Base-by-base conservation (phyloP, 2,329 filamentous ascomycete genomes). In the Podosphaera leucotricha region DNA sequence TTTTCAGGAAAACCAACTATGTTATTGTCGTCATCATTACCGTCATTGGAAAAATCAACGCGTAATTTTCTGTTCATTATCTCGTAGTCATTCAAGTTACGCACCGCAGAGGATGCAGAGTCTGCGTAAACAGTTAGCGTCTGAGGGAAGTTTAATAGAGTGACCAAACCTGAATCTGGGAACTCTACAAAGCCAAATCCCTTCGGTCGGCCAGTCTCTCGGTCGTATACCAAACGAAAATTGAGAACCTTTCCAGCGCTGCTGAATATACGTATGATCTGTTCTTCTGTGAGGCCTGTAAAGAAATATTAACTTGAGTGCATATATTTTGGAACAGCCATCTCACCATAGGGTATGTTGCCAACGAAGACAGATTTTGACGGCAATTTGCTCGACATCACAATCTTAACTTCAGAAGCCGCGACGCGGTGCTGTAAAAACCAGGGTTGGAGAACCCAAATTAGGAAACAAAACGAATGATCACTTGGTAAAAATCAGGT, bases 151-250 rank as follows among this genome's bases (percentile, higher is more conserved):
- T 20, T 19, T 33, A 22, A 13, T 39, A 42, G 30, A 8, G 44
- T 11, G 8, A 16, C 41, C 51, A 36, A 70, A 72, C 92, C 87
- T 47, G 82, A 77, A 57, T 95, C 90, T 45, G 84, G 80, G 58
- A 92, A 98, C 60, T 95, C 87, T 56, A 86, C 82, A 55, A 95
- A 98, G 30, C 90, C 90, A 59, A 93, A 98, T 16, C 90, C 90
- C 61, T 94, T 95, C 0, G 90, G 86, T 46, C 84, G 77, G 37
- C 87, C 86, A 2, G 86, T 94, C 57, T 95, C 87, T 44, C 85
- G 80, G 64, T 95, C 92, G 62, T 93, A 92, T 50, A 95, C 87
- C 41, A 95, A 71, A 43, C 87, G 76, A 60, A 95, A 95, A 59
- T 81, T 87, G 47, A 92, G 69, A 1, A 95, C 87, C 51, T 86